Base-by-base conservation (phyloP, 805 yeast species). In the Yarrowia yakushimensis region DNA sequence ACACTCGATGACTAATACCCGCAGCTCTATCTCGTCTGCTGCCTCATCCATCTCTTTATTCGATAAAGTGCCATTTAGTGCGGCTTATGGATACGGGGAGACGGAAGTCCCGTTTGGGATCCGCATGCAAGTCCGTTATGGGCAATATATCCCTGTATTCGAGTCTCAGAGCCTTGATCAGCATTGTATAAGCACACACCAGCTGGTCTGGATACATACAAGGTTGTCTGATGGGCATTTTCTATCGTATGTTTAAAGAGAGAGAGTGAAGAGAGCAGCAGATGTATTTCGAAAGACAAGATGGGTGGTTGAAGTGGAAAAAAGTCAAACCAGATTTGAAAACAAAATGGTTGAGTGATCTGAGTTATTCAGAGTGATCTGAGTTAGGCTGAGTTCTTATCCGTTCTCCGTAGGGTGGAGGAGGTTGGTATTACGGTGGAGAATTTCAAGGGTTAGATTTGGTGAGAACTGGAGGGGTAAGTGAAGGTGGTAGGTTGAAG, bases 321-420 rank as follows among this genome's bases (percentile, higher is more conserved):
- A 31, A 12, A 17, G n/a, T 31, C 13, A n/a, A 31, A 31, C 17
- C 12, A 31, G 34, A n/a, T n/a, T 31, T 17, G 13, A 15, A 31
- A 12, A 17, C 6, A 31, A 31, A 31, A 17, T 15, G 6, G 17
- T 13, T 12, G 7, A 13, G 6, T 31, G 11, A 20, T 4, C 42
- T 9, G 42, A 37, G 23, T 18, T 37, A n/a, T n/a, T n/a, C n/a
- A n/a, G 7, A 13, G 6, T 31, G 11, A 20, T 4, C 42, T 9
- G 42, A 37, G 23, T 18, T 37, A n/a, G n/a, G n/a, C n/a, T n/a
- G n/a, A n/a, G n/a, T n/a, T n/a, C n/a, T n/a, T n/a, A n/a, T n/a
- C n/a, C n/a, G n/a, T n/a, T n/a, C n/a, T n/a, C n/a, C 42, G 30
- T 25, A 41, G 46, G 46, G 46, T 41, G 46, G 46, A 41, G 46